Conservation (phyloP, 805 yeast species). For the Cyberlindnera misumaiensis region DNA sequence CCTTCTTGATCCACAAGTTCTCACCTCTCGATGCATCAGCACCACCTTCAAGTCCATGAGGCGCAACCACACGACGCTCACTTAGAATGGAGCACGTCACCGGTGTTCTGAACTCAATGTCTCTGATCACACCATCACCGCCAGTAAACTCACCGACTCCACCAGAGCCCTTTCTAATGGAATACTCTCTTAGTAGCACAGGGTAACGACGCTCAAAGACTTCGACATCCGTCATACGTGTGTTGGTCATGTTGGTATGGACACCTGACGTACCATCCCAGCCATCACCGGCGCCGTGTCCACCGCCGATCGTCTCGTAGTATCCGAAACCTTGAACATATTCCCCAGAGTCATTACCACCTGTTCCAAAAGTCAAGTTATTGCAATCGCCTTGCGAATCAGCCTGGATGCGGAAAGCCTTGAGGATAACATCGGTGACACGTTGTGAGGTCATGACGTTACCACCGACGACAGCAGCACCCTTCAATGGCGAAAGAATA, state of each 20-base stretch:
- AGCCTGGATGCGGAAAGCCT: slow-evolving; percentile 84
- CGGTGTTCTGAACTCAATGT: slow-evolving; percentile 69
- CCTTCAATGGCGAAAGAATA: slow-evolving; percentile 66
- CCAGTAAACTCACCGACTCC: slow-evolving; percentile 70
- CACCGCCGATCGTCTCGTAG: slow-evolving; percentile 94
- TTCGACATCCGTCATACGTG: slow-evolving; percentile 88
- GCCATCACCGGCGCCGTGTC: slow-evolving; percentile 84
- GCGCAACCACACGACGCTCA: slow-evolving; percentile 80
- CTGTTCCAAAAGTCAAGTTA: slow-evolving; percentile 86
- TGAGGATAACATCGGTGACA: slow-evolving; percentile 80
- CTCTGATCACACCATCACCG: slow-evolving; percentile 83
- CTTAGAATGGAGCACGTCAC: slow-evolving; percentile 75
- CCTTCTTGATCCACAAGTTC: slow-evolving; percentile 44
- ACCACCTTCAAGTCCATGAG: slow-evolving; percentile 86
- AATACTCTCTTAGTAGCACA: slow-evolving; percentile 64
- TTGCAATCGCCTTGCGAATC: slow-evolving; percentile 96
- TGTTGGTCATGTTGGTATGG: slow-evolving; percentile 91
- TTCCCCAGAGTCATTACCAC: slow-evolving; percentile 48
- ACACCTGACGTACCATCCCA: slow-evolving; percentile 90
- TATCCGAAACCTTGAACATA: slow-evolving; percentile 72
- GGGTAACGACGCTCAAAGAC: slow-evolving; percentile 86
- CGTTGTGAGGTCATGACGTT: slow-evolving; percentile 94
- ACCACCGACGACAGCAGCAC: slow-evolving; percentile 93
- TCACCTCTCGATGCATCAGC: slow-evolving; percentile 66
- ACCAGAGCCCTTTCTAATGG: slow-evolving; percentile 69